phyloP scores from a whole-genome alignment of 140 eudicot genomes.

The Cichorium intybus region DNA sequence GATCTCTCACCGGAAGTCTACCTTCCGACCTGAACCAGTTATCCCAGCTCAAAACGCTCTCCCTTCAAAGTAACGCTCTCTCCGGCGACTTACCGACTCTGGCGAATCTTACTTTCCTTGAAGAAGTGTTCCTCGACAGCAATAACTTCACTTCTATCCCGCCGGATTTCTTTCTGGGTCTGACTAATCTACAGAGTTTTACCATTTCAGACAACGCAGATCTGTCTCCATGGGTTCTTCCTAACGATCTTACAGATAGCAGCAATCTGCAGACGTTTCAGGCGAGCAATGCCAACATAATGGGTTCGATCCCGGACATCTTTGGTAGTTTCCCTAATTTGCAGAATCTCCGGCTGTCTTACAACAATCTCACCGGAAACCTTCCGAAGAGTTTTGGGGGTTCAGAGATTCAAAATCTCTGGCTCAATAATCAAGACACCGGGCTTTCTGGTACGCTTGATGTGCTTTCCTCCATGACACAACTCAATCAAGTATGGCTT shows the following conservation, averaged over 20 bases:
- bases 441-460: constrained; percentile 58
- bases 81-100: constrained; percentile 71
- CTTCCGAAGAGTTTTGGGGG: constrained; percentile 52
- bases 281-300: constrained; percentile 47
- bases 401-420: constrained; percentile 52
- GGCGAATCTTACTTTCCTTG: constrained; percentile 47
- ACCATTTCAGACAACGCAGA: constrained; percentile 45
- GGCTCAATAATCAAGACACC: constrained; percentile 58
- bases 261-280: constrained; percentile 29
- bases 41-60: constrained; percentile 48
- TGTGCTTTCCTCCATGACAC: constrained; percentile 59
- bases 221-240: constrained; percentile 60
- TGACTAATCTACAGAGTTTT: constrained; percentile 35
- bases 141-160: constrained; percentile 62
- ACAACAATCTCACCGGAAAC: constrained; percentile 59
- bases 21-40: constrained; percentile 58
- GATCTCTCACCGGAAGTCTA: constrained; percentile 52
- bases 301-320: constrained; percentile 72
- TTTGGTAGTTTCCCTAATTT: constrained; percentile 50
- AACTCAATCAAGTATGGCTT: constrained; percentile 67
- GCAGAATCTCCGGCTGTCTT: constrained; percentile 51
- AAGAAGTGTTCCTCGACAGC: constrained; percentile 37
- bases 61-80: constrained; percentile 51
- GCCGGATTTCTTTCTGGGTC: constrained; percentile 43
- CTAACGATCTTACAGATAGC: constrained; percentile 39